These are phyloP conservation scores for Stagonosporopsis cucurbitacearum DNA, from an alignment of 2,329 filamentous ascomycete species.

Conservation along the genomic window DNA sequence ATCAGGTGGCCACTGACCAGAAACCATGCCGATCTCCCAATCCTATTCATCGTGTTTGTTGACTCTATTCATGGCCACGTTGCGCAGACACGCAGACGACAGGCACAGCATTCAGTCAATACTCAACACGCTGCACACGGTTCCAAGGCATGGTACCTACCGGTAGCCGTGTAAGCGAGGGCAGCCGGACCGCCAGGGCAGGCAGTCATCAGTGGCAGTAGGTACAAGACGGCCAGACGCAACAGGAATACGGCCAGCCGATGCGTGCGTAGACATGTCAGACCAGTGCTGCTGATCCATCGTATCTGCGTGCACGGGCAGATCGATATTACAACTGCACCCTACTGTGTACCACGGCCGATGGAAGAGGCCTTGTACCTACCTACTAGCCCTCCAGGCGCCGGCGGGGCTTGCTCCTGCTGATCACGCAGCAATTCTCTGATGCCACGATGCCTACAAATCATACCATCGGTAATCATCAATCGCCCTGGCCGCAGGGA, in stretches of 20 bases:
- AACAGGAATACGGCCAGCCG: conserved; percentile 7
- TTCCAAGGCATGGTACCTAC: too few species aligned
- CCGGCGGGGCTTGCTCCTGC: conserved; percentile 23
- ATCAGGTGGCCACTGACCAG: conserved; percentile 31
- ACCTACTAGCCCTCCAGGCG: conserved; percentile 11
- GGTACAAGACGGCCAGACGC: too few species aligned
- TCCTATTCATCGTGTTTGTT: too few species aligned
- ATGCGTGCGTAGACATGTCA: conserved; percentile 14
- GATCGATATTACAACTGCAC: conserved; percentile 33
- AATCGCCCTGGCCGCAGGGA: not conserved
- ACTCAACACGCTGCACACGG: too few species aligned
- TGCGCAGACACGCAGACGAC: conserved; percentile 16
- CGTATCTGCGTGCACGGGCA: conserved; percentile 25
- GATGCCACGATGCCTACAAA: conserved; percentile 24
- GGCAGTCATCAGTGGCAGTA: too few species aligned
- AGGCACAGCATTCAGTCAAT: conserved; percentile 32
- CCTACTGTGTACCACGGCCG: too few species aligned
- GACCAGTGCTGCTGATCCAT: conserved; percentile 17
- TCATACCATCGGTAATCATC: too few species aligned
- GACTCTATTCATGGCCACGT: conserved; percentile 16
- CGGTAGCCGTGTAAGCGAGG: conserved; percentile 25
- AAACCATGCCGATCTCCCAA: conserved; percentile 26
- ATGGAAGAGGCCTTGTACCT: conserved; percentile 7
- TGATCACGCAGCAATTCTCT: conserved; percentile 15
- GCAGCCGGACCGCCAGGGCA: too few species aligned